Evolutionary conservation across 208 protist genomes (phyloP), one percentile per base, ranked within the genome.

Genomic region (Spongospora subterranea): DNA sequence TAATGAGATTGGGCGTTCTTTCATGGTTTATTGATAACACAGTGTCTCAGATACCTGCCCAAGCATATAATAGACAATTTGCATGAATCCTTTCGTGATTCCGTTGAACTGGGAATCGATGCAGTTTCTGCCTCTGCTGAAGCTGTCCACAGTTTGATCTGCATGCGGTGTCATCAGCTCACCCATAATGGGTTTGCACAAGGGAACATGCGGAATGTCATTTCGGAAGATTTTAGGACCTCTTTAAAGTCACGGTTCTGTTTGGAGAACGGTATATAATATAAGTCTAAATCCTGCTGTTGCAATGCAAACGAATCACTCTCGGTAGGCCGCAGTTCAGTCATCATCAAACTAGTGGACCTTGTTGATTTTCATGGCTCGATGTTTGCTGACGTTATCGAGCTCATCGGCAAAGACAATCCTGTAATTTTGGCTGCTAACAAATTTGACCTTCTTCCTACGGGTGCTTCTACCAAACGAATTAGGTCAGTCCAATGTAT

Each of bases 101-200:
- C 17, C 35, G 71, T 39, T 43, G n/a, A 82, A 60, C 13, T 39
- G 17, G 71, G 71, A 6, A 43, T 82, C n/a, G 71, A 82, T 82
- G 71, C 6, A 13, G 35, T 20, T 35, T 39, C 71, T 20, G 71
- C 71, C 17, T 20, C 13, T 43, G 6, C 71, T 6, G 71, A 82
- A 82, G 71, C 71, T 6, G 6, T 35, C 11, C 71, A 82, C 71
- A 82, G 71, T 35, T 17, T 82, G 35, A 82, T 82, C 71, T 82
- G 71, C 71, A 82, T 82, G 71, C 71, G 71, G 35, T 82, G 71
- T n/a, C 71, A 82, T 43, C 71, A 82, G n/a, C n/a, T 82, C 6
- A 82, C 71, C 6, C 35, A 45, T 43, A 82, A 82, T 82, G 71
- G 71, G 17, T 13, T 82, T 6, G 17, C 71, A 20, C 71, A 82